phyloP scores from a whole-genome alignment of 164 flowering plant species.

The Berberis thunbergii region DNA sequence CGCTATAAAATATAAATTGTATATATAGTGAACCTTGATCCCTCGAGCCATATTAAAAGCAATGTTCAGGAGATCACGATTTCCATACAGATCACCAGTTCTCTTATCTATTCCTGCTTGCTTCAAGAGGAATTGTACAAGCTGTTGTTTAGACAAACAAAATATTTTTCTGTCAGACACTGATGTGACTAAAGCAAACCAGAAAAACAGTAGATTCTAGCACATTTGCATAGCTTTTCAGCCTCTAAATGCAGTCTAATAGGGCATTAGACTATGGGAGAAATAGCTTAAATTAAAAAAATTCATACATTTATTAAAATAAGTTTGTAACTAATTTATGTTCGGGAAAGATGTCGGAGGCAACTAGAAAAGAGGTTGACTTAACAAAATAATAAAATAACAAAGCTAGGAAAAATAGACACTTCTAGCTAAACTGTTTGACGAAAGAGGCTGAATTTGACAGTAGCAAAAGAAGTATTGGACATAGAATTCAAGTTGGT shows the following conservation, averaged over 20 bases:
- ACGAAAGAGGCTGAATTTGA: neutral
- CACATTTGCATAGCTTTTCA: slow-evolving; percentile 6
- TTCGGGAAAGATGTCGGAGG: no score
- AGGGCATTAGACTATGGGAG: neutral
- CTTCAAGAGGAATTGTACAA: slow-evolving; percentile 88
- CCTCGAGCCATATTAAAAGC: slow-evolving; percentile 99
- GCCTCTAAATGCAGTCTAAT: slow-evolving; percentile 1
- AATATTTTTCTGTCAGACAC: slow-evolving; percentile 5
- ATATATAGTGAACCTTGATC: slow-evolving; percentile 55
- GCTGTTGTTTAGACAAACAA: slow-evolving; percentile 39
- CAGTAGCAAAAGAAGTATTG: neutral
- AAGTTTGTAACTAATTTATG: no score
- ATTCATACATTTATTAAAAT: neutral
- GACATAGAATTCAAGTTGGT: slow-evolving; percentile 8
- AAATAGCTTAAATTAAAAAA: neutral
- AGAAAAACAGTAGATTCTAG: neutral
- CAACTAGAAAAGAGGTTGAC: no score
- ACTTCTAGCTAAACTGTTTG: neutral
- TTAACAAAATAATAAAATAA: no score
- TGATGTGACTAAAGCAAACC: neutral
- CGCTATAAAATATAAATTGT: neutral
- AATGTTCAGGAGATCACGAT: slow-evolving; percentile 81
- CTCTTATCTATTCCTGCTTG: slow-evolving; percentile 94
- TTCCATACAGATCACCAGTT: slow-evolving; percentile 91
- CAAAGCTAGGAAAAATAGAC: no score